Evolutionary conservation across 257 asterid species (phyloP), one percentile per base, ranked within the genome.

Genomic region (Gentiana dahurica): DNA sequence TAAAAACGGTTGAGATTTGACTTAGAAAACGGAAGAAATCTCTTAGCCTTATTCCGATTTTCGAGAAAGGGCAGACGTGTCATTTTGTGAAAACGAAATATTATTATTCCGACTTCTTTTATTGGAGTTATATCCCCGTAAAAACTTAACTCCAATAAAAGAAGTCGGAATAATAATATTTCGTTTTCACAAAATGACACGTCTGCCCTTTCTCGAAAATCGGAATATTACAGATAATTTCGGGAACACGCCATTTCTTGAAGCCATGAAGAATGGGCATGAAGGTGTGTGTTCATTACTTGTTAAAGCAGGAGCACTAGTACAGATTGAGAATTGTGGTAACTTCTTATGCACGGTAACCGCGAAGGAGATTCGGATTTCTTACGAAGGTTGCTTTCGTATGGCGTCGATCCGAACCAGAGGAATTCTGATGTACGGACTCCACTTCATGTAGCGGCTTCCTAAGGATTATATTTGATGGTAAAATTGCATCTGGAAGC

Each of bases 401-500:
- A 75, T 3, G 95, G 98, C 15, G 38, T 81, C 8, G 97, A 91
- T 72, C 94, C 95, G 5, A 80, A 87, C 68, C 65, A 79, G 8
- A 58, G 64, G 51, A 94, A 91, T 69, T 87, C 85, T 62, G 97
- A 87, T 70, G 76, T 71, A 24, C 81, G 97, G 47, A 78, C 95
- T 49, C 81, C 24, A 53, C 96, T 91, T 61, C 98, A 91, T 60
- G 53, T 91, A 8, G 94, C 95, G 48, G 80, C 94, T 36, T 77
- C 94, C 49, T 94, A 83, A 38, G 97, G 98, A 34, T 51, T 82
- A 34, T 78, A 68, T 60, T 61, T 80, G 55, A 83, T 87, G 89
- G 87, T 94, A 3, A 87, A 80, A 66, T 39, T 85, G 75, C 95
- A 83, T n/a, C 15, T 85, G 61, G 94, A 84, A 55, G 94, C 93